phyloP scores from a whole-genome alignment of 1,284 basidiomycete species.

The Ustilago bromivora region DNA sequence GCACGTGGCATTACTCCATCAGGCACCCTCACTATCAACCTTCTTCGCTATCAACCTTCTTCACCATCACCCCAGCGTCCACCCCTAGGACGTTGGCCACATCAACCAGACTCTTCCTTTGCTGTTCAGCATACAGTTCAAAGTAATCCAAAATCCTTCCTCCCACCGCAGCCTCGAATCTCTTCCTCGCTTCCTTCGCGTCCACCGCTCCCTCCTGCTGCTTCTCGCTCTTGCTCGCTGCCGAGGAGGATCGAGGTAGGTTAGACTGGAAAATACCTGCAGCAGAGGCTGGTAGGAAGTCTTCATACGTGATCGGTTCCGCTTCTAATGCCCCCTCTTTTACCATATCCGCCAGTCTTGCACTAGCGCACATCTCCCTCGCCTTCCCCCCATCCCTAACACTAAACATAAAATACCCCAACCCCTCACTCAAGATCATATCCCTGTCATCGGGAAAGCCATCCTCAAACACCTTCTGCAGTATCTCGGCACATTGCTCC shows the following conservation, averaged over 20 bases:
- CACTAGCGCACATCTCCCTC: slow-evolving; percentile 10
- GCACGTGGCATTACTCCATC: slow-evolving; percentile 3
- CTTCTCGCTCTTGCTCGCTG: not conserved
- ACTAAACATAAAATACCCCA: slow-evolving; percentile 54
- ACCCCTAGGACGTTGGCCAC: slow-evolving; percentile 13
- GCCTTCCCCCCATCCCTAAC: slow-evolving; percentile 18
- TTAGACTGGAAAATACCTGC: slow-evolving; percentile 72
- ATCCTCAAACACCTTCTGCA: slow-evolving; percentile 60
- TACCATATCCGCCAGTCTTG: slow-evolving; percentile 58
- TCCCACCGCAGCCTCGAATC: slow-evolving; percentile 33
- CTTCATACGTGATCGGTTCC: slow-evolving; percentile 71
- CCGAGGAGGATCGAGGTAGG: slow-evolving; percentile 18
- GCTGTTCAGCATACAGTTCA: slow-evolving; percentile 37
- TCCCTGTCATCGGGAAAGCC: slow-evolving; percentile 66
- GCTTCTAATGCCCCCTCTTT: slow-evolving; percentile 60
- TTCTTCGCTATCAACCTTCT: slow-evolving; percentile 7
- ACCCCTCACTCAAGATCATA: slow-evolving; percentile 66
- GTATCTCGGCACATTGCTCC: slow-evolving; percentile 44
- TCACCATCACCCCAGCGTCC: not conserved
- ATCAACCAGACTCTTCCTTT: slow-evolving; percentile 26
- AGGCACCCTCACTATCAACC: not conserved
- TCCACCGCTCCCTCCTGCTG: not conserved
- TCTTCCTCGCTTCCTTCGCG: slow-evolving; percentile 6
- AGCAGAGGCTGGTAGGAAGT: slow-evolving; percentile 71
- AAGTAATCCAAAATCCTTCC: slow-evolving; percentile 44